Base-by-base conservation (phyloP, 1,284 basidiomycete genomes). In the Phlebopus sp. region DNA sequence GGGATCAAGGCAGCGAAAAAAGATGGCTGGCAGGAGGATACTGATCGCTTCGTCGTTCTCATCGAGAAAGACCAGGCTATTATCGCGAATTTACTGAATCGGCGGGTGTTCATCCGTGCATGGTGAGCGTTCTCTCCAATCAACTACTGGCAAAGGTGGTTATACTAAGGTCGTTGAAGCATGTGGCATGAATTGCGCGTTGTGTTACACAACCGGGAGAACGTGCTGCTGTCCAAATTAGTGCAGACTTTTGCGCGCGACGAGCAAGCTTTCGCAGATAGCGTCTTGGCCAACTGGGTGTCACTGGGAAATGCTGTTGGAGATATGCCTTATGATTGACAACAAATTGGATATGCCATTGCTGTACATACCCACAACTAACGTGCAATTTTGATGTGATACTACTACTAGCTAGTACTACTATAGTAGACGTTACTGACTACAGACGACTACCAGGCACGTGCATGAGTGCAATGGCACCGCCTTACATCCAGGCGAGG, bases 171-270 rank as follows among this genome's bases (percentile, higher is more conserved):
- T 17, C 19, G 39, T 38, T 15, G n/a, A 44, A 91, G 92, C 55
- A 81, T 95, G 79, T 96, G 92, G 92, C 89, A 94, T 58, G 92
- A 96, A 66, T 74, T 95, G 13, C 81, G 89, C 11, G 86, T 93
- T 2, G 84, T 95, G 23, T 70, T 93, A 42, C 92, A 95, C 66
- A 92, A 93, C 59, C 74, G 88, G 36, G 92, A 95, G 69, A 90
- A 92, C 54, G 77, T 86, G 0, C 75, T 93, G 29, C 68, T 92
- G n/a, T 86, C 86, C 0, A 74, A 85, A 47, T 72, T 85, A 1
- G 82, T 86, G 52, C 82, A 90, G 59, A 70, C 72, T 0, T 89
- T 92, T 65, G 82, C 82, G 2, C 72, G 75, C 38, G 87, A 90
- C 49, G 89, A 92, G 60, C 76, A 77, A 41, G 76, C 76, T 27